phyloP scores from a whole-genome alignment of 2,329 filamentous ascomycete species.

The Colletotrichum navitas region DNA sequence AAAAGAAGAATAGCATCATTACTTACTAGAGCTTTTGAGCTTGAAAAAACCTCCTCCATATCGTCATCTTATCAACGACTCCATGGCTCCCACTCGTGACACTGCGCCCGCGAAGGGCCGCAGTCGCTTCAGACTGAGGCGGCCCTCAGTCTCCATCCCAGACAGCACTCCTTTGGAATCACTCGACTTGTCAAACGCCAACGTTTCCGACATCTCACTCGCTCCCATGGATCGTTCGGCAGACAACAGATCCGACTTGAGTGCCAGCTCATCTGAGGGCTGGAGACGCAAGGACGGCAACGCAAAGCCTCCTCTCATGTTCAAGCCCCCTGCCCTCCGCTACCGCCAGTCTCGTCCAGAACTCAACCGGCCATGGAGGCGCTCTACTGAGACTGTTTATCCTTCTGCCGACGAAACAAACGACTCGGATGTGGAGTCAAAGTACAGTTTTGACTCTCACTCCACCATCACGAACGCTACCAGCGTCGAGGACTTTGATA shows the following conservation, averaged over 20 bases:
- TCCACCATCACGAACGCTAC: slow-evolving; percentile 41
- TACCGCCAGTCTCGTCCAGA: slow-evolving; percentile 35
- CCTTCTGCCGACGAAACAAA: slow-evolving; percentile 39
- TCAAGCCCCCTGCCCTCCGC: slow-evolving; percentile 41
- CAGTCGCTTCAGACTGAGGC: slow-evolving; percentile 36
- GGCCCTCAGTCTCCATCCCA: slow-evolving; percentile 38
- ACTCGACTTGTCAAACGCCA: slow-evolving; percentile 38
- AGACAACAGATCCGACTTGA: slow-evolving; percentile 37
- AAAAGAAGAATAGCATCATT: slow-evolving; percentile 9
- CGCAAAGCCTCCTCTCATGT: slow-evolving; percentile 34
- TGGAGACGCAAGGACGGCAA: slow-evolving; percentile 26
- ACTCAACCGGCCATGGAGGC: slow-evolving; percentile 35
- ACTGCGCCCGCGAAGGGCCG: slow-evolving; percentile 31
- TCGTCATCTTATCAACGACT: slow-evolving; percentile 8
- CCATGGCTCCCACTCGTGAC: slow-evolving; percentile 40
- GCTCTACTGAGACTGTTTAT: slow-evolving; percentile 24
- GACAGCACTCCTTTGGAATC: slow-evolving; percentile 36
- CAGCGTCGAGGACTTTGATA: slow-evolving; percentile 37
- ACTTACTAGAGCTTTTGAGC: slow-evolving; percentile 9
- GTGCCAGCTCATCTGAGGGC: slow-evolving; percentile 27
- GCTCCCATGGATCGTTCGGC: slow-evolving; percentile 27
- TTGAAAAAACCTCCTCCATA: slow-evolving; percentile 11
- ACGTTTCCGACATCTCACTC: slow-evolving; percentile 40
- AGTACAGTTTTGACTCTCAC: slow-evolving; percentile 39
- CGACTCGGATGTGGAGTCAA: slow-evolving; percentile 42